Evolutionary conservation across 2,329 filamentous ascomycete species (phyloP).

Genomic region (Trichoderma citrinoviride): DNA sequence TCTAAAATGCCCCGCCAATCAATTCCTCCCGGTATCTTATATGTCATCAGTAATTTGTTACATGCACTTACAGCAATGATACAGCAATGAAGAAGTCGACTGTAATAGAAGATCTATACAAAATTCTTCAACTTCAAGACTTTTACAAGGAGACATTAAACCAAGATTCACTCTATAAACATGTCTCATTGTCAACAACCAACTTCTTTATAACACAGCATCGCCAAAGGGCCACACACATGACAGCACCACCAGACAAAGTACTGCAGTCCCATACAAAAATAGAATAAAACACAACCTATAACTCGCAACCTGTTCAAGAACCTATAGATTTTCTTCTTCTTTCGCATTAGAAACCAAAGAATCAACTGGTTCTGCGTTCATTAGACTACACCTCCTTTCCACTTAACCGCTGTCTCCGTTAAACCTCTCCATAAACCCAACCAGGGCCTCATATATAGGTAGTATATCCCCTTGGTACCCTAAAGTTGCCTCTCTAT

Average conservation of each 20-base stretch:
- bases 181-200: not conserved
- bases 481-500: not conserved
- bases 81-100: too few relatives aligned
- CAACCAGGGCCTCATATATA: not conserved
- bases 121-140: too few relatives aligned
- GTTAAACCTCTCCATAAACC: not conserved
- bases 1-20: too few relatives aligned
- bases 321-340: too few relatives aligned
- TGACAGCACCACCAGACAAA: not conserved
- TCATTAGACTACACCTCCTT: not conserved
- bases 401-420: not conserved
- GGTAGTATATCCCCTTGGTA: not conserved
- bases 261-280: not conserved
- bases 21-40: too few relatives aligned
- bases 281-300: not conserved
- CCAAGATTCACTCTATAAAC: too few relatives aligned
- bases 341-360: not conserved
- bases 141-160: too few relatives aligned
- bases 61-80: too few relatives aligned
- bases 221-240: not conserved
- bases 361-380: not conserved
- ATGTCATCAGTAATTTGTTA: too few relatives aligned
- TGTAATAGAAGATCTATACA: too few relatives aligned
- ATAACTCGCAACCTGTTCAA: not conserved
- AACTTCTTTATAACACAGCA: conserved; percentile 2